phyloP scores from a whole-genome alignment of 192 early-diverging fungal species.

The Backusella sp. region DNA sequence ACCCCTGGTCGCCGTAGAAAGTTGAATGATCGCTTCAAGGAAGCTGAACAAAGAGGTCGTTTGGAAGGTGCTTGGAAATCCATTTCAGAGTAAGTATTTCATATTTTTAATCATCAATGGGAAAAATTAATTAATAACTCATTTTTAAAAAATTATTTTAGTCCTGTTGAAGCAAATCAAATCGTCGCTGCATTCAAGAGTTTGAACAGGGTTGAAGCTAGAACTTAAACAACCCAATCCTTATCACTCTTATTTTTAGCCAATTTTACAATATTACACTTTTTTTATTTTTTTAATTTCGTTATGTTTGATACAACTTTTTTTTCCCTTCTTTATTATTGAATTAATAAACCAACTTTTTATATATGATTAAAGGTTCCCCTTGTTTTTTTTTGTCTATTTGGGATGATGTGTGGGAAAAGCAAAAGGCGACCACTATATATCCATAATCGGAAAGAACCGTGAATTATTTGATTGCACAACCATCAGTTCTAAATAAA shows the following conservation, averaged over 20 bases:
- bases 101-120: neutral
- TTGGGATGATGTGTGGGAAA: neutral
- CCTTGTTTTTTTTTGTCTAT: neutral
- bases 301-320: slow-evolving; percentile 2
- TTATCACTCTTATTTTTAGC: neutral
- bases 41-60: slow-evolving; percentile 17
- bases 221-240: neutral
- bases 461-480: slow-evolving; percentile 1
- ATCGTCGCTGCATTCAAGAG: slow-evolving; percentile 28
- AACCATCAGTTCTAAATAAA: neutral
- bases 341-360: neutral
- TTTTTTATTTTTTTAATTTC: neutral
- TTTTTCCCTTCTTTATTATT: neutral
- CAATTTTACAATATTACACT: neutral
- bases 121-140: neutral
- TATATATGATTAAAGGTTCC: neutral
- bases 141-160: neutral
- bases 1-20: slow-evolving; percentile 53
- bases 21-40: slow-evolving; percentile 44
- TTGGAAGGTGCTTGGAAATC: neutral
- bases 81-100: slow-evolving; percentile 2
- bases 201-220: slow-evolving; percentile 8
- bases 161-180: slow-evolving; percentile 21
- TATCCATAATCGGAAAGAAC: slow-evolving; percentile 9
- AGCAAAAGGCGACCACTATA: neutral